phyloP scores from a whole-genome alignment of 441 rosid genomes.

The Iberis amara region DNA sequence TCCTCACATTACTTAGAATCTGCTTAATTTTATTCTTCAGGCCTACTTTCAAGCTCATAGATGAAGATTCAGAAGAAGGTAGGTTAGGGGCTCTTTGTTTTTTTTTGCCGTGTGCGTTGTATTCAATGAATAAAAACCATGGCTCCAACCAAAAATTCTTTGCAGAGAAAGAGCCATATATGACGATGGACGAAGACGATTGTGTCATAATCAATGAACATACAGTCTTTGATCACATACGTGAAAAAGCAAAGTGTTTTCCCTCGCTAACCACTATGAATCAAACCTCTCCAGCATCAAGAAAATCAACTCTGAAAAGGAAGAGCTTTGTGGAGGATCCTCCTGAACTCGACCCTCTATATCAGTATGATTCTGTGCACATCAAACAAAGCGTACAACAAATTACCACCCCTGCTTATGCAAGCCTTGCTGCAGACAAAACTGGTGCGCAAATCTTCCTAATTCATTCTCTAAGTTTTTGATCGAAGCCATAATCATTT shows the following conservation, averaged over 20 bases:
- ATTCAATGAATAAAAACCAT: slow-evolving; percentile 13
- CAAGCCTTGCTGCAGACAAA: slow-evolving; percentile 25
- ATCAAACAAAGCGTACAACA: too few species aligned
- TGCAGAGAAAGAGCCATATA: slow-evolving; percentile 37
- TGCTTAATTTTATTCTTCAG: slow-evolving; percentile 40
- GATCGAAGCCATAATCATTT: too few species aligned
- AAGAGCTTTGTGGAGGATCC: slow-evolving; percentile 37
- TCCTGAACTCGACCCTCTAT: slow-evolving; percentile 34
- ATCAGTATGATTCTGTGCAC: slow-evolving; percentile 29
- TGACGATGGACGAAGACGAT: slow-evolving; percentile 41
- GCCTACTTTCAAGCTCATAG: slow-evolving; percentile 88
- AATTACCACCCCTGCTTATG: slow-evolving; percentile 26
- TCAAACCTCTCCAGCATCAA: slow-evolving; percentile 35
- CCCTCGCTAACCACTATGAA: slow-evolving; percentile 43
- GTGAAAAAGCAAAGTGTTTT: slow-evolving; percentile 70
- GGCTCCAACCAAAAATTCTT: slow-evolving; percentile 1
- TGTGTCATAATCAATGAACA: slow-evolving; percentile 46
- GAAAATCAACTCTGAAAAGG: slow-evolving; percentile 40
- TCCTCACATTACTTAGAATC: background rate
- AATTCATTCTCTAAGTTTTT: background rate
- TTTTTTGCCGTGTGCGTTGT: background rate
- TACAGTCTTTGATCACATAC: slow-evolving; percentile 76
- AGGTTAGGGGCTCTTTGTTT: slow-evolving; percentile 36
- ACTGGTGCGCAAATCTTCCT: slow-evolving; percentile 34
- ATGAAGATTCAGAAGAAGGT: slow-evolving; percentile 78